phyloP scores from a whole-genome alignment of 345 rosid species.

The Populus pruinosa region DNA sequence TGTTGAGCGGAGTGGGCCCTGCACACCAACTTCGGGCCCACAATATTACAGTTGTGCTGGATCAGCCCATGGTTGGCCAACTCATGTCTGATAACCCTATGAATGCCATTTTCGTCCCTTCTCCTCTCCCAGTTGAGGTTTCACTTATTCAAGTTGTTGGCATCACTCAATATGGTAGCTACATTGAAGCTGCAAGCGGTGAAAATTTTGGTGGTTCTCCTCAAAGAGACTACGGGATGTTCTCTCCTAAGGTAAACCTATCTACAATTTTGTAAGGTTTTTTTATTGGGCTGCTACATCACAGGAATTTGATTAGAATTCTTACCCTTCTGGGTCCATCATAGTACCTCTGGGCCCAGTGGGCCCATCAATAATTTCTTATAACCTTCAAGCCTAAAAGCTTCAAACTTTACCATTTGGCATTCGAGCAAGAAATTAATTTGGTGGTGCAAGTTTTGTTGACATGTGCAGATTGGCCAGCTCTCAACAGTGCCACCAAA shows the following conservation, averaged over 20 bases:
- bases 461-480: conserved; percentile 30
- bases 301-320: background rate
- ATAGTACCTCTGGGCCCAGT: background rate
- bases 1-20: conserved; percentile 34
- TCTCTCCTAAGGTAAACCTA: conserved; percentile 29
- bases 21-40: conserved; percentile 12
- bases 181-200: conserved; percentile 29
- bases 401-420: background rate
- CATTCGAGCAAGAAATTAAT: background rate
- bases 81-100: conserved; percentile 29
- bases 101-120: conserved; percentile 23
- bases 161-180: conserved; percentile 22
- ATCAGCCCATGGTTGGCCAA: conserved; percentile 29
- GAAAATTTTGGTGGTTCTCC: background rate
- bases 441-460: background rate
- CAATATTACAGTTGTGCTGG: conserved; percentile 9
- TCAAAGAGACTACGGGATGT: conserved; percentile 29
- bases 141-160: conserved; percentile 24
- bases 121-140: conserved; percentile 21
- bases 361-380: background rate
- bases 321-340: background rate
- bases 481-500: conserved; percentile 39
- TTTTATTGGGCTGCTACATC: background rate
- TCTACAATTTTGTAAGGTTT: no score
- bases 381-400: background rate